A percentile compares a stretch with the other conserved stretches of the same genome.
Conservation (phyloP, 805 yeast species). For the Saitoella complicata region DNA sequence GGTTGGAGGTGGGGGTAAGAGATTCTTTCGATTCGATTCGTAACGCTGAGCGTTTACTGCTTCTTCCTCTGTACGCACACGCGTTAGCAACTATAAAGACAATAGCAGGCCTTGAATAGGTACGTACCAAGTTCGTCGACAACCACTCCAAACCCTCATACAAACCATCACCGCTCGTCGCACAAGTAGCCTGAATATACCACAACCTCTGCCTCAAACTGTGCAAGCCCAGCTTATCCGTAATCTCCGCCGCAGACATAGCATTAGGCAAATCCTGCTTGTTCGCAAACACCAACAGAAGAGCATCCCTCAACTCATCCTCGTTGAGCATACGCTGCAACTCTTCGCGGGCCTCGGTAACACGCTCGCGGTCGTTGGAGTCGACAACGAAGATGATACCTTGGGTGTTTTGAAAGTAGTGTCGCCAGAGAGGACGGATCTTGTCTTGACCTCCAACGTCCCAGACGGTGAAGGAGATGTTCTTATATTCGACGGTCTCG, state of each 20-base stretch:
- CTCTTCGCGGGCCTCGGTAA: conserved; percentile 95
- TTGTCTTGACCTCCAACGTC: conserved; percentile 99
- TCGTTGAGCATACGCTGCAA: conserved; percentile 96
- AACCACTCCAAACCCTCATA: conserved; percentile 97
- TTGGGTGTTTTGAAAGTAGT: conserved; percentile 96
- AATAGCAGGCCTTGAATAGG: too few species aligned
- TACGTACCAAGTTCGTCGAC: conserved; percentile 48
- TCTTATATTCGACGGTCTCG: conserved; percentile 68
- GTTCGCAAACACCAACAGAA: conserved; percentile 89
- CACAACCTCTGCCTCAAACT: conserved; percentile 97
- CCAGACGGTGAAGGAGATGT: conserved; percentile 79
- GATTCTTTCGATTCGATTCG: too few species aligned
- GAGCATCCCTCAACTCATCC: conserved; percentile 94
- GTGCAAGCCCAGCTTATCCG: conserved; percentile 91
- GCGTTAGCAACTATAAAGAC: too few species aligned
- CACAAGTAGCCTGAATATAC: conserved; percentile 98
- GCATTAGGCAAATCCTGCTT: conserved; percentile 98
- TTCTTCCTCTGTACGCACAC: too few species aligned
- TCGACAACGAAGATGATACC: conserved; percentile 97
- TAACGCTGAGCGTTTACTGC: too few species aligned
- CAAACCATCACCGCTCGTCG: conserved; percentile 97
- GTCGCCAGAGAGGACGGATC: conserved; percentile 98
- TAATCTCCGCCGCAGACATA: conserved; percentile 96
- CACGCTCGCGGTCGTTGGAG: conserved; percentile 95
- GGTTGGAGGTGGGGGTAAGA: too few species aligned